Conservation (phyloP, 2,329 filamentous ascomycete species). For the Pseudogymnoascus pannorum region DNA sequence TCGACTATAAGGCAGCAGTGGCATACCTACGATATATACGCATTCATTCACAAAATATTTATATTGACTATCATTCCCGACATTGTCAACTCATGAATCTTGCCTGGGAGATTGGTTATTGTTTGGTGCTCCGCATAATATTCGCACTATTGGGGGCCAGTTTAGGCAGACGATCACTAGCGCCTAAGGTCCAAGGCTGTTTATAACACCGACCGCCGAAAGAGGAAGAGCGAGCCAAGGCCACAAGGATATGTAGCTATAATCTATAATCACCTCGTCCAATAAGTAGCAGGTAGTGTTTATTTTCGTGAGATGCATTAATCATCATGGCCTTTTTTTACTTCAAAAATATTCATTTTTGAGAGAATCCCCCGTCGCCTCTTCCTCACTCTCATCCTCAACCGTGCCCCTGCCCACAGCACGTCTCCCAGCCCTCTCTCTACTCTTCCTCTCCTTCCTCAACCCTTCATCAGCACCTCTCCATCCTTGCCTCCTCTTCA, state of each 20-base stretch:
- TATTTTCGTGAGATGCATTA: neutral
- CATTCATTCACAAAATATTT: neutral
- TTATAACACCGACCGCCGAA: neutral
- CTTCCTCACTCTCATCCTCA: neutral
- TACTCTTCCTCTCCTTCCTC: neutral
- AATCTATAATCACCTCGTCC: neutral
- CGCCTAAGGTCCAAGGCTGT: neutral
- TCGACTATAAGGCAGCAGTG: neutral
- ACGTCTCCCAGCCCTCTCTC: neutral
- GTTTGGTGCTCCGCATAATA: neutral
- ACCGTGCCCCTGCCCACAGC: neutral
- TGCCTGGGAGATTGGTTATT: neutral
- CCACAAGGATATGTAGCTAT: neutral
- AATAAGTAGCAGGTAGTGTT: neutral
- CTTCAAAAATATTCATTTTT: neutral
- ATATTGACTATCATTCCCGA: neutral
- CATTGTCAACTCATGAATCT: neutral
- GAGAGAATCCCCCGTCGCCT: neutral
- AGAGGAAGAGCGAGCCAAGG: neutral
- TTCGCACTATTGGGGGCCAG: neutral
- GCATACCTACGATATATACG: constrained; percentile 1
- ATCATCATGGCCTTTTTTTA: neutral
- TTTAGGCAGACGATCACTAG: neutral
- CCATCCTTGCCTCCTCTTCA: constrained; percentile 44
- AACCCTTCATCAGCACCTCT: constrained; percentile 30